Evolutionary conservation across 257 asterid species (phyloP).

Genomic region (Fraxinus excelsior): DNA sequence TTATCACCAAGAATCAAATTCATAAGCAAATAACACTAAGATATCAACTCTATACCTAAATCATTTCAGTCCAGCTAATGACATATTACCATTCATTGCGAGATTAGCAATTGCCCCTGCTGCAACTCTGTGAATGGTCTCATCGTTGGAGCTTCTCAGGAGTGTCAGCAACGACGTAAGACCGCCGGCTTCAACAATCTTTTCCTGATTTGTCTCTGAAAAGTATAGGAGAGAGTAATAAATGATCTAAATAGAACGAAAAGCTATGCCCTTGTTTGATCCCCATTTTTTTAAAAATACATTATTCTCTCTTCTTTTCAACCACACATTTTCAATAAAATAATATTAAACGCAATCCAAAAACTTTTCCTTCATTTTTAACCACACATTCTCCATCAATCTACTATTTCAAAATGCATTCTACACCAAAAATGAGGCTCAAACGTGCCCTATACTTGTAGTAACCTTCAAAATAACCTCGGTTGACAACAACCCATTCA

Average conservation of each 20-base stretch:
- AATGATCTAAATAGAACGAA: background rate
- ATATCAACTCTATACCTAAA: background rate
- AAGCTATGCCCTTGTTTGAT: background rate
- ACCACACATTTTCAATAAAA: too few species aligned
- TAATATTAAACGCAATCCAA: too few species aligned
- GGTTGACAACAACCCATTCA: background rate
- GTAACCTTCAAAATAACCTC: background rate
- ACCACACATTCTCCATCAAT: too few species aligned
- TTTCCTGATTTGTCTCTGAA: slow-evolving; percentile 84
- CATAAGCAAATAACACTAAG: slow-evolving; percentile 11
- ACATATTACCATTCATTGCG: slow-evolving; percentile 75
- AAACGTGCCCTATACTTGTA: background rate
- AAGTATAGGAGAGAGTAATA: background rate
- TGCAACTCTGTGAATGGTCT: slow-evolving; percentile 79
- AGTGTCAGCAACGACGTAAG: slow-evolving; percentile 72
- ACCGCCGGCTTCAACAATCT: slow-evolving; percentile 86
- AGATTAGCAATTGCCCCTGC: slow-evolving; percentile 97
- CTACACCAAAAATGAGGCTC: too few species aligned
- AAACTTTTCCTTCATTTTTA: too few species aligned
- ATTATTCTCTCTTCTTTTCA: too few species aligned
- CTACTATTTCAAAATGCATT: too few species aligned
- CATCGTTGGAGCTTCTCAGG: slow-evolving; percentile 65
- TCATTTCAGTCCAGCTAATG: slow-evolving; percentile 8
- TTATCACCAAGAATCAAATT: slow-evolving; percentile 22
- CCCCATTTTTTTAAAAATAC: too few species aligned